Evolutionary conservation across 2,329 filamentous ascomycete species (phyloP), one percentile per base, ranked within the genome.

Genomic region (Shiraia bambusicola): DNA sequence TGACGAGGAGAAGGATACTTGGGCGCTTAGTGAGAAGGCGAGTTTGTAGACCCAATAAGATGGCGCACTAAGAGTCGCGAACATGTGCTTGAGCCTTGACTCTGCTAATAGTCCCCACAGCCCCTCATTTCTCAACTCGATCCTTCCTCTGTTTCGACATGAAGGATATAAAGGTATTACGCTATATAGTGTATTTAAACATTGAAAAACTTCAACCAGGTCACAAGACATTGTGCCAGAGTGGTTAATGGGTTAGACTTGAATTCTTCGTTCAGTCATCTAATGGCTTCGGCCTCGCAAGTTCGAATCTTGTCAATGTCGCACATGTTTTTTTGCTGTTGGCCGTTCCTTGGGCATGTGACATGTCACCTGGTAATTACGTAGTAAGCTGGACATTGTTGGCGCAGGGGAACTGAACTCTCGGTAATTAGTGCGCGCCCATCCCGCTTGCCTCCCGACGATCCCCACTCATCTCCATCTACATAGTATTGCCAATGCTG

Each of bases 211-310:
- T 33, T 16, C 27, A 38, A 39, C 40, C n/a, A 44, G 3, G 38
- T 38, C 38, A 50, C 39, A 37, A 29, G 64, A 53, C 61, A 50
- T 25, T 34, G 53, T 69, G 65, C 62, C 65, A 67, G 65, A 69
- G 66, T 69, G 65, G 66, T 69, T 68, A 68, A 68, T 66, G 66
- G 61, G 66, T 68, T 66, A 68, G 66, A 68, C 66, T 69, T 67
- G 66, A 69, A 69, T 63, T 42, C 28, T 37, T 29, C 34, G 47
- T 63, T 66, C 54, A 61, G 65, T 58, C 45, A 69, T 69, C 66
- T 68, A 66, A 69, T 69, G 66, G 60, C 66, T 68, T 69, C 64
- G 66, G 66, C 59, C 65, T 55, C 66, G 61, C 61, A 63, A 52
- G 66, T 69, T 68, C 65, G 63, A 69, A 62, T 59, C 63, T 52